Evolutionary conservation across 208 protist genomes (phyloP), one percentile per base, ranked within the genome.

Genomic region (Trypanosoma vivax): DNA sequence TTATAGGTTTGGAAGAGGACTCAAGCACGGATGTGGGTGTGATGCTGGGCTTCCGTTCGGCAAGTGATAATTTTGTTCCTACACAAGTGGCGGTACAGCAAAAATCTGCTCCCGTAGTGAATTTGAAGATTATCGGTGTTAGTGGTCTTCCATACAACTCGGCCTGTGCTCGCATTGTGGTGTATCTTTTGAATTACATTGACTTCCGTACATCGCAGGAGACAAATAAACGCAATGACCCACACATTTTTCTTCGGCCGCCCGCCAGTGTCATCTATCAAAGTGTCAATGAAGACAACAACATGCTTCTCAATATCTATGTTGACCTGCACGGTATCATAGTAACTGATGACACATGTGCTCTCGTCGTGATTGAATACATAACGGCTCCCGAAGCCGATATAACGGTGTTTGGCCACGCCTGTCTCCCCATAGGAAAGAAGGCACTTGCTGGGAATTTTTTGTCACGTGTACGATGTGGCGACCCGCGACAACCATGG

Each of bases 361-460:
- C 71, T 1, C 51, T 91, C 16, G 68, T 77, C 25, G 75, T 91
- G 25, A 69, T 86, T 24, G 79, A 91, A 60, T 91, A 84, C 53
- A 55, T 83, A 35, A 77, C 50, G 16, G 41, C 16, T 5, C 18
- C n/a, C 16, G 37, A 67, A 28, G 19, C 39, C 4, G 27, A 37
- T 3, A 75, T 68, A 4, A 61, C 78, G 30, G 61, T 73, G 5
- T 58, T 91, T 38, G 83, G 83, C 5, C 79, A 88, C 65, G 73
- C 56, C 49, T 70, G 60, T 49, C 23, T 88, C 21, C 79, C 79
- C 18, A 75, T 91, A 52, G 65, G 81, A 51, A 52, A 13, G 7
- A 16, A 28, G 35, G 61, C 63, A 23, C 53, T 60, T 27, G 58
- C 49, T 5, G 83, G 83, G 47, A 91, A 83, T 61, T 91, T 76